phyloP scores from a whole-genome alignment of 352 stramenopile species.

The Peronosclerospora sorghi region DNA sequence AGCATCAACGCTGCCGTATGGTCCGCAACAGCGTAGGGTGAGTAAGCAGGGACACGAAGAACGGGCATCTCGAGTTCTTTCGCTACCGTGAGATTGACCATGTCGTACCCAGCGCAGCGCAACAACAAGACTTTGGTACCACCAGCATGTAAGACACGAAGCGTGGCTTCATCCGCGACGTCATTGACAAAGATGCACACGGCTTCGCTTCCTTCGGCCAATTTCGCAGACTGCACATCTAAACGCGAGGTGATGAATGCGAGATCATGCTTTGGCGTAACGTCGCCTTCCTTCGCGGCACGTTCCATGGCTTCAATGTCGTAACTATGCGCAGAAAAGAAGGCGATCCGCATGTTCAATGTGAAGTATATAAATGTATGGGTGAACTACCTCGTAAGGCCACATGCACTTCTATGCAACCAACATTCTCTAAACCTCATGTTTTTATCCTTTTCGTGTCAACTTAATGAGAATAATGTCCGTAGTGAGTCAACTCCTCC shows the following conservation, averaged over 20 bases:
- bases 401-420: not conserved
- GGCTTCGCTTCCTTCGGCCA: slow-evolving; percentile 45
- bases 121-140: slow-evolving; percentile 63
- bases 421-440: not conserved
- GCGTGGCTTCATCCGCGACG: slow-evolving; percentile 39
- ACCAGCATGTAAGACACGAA: slow-evolving; percentile 34
- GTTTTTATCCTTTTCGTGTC: not conserved
- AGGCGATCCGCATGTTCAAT: slow-evolving; percentile 54
- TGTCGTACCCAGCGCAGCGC: slow-evolving; percentile 73
- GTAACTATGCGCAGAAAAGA: slow-evolving; percentile 70
- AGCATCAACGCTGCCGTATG: slow-evolving; percentile 68
- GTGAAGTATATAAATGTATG: slow-evolving; percentile 7
- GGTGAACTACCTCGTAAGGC: slow-evolving; percentile 5
- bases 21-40: slow-evolving; percentile 70
- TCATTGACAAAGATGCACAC: slow-evolving; percentile 85
- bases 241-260: slow-evolving; percentile 47
- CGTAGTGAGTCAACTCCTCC: slow-evolving; percentile 25
- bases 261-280: slow-evolving; percentile 39
- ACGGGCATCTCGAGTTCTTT: slow-evolving; percentile 53
- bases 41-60: slow-evolving; percentile 64
- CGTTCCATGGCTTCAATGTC: slow-evolving; percentile 50
- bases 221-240: slow-evolving; percentile 31
- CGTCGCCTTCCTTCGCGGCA: slow-evolving; percentile 26
- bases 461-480: not conserved
- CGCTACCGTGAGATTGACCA: slow-evolving; percentile 51